Evolutionary conservation across 306 rosid genomes (phyloP).

Genomic region (Luffa aegyptiaca): DNA sequence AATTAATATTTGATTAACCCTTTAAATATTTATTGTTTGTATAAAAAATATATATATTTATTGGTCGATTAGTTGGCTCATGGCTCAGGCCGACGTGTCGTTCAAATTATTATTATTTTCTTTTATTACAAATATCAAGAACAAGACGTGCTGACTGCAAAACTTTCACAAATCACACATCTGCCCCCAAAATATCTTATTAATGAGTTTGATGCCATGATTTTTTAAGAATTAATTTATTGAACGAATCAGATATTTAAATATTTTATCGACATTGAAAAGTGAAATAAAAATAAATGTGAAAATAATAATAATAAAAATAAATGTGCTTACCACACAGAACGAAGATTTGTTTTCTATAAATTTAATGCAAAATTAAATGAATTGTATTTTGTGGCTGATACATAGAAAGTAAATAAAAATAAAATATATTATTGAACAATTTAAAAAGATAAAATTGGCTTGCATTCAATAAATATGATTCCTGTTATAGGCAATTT

Average conservation of each 20-base stretch:
- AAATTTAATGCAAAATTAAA: background rate
- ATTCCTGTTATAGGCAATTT: no score
- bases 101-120: background rate
- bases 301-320: background rate
- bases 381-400: no score
- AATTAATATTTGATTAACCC: background rate
- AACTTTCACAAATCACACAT: background rate
- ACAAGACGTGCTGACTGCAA: background rate
- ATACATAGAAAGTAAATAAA: no score
- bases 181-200: background rate
- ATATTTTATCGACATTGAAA: background rate
- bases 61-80: background rate
- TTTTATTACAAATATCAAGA: background rate
- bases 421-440: background rate
- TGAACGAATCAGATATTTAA: background rate
- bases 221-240: background rate
- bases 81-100: background rate
- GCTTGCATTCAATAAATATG: no score
- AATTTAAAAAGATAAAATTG: no score
- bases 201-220: background rate
- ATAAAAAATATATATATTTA: no score
- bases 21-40: no score
- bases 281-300: background rate
- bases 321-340: background rate
- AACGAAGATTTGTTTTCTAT: background rate